These are phyloP conservation scores for Antarctomyces pellizariae DNA, from an alignment of 495 filamentous ascomycete genomes.

Conservation along the genomic window DNA sequence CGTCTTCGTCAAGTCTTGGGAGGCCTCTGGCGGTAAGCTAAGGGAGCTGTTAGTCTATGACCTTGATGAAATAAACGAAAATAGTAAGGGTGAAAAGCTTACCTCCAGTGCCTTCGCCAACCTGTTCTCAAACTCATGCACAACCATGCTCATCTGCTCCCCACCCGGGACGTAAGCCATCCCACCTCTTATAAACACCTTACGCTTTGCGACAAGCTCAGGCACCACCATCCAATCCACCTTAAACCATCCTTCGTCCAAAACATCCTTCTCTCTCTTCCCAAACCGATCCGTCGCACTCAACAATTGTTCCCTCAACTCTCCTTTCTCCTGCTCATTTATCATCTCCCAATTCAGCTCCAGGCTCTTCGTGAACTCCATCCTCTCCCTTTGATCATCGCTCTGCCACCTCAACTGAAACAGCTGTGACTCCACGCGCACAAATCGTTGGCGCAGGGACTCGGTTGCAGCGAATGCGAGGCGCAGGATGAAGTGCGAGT, in stretches of 20 bases:
- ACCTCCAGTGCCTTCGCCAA: conserved; percentile 69
- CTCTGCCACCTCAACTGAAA: conserved; percentile 57
- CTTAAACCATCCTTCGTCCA: conserved; percentile 82
- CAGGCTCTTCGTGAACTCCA: conserved; percentile 53
- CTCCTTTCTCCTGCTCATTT: conserved; percentile 41
- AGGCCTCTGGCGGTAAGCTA: conserved; percentile 72
- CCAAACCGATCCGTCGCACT: conserved; percentile 19
- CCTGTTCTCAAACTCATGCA: conserved; percentile 57
- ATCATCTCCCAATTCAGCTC: conserved; percentile 68
- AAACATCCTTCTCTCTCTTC: conserved; percentile 31
- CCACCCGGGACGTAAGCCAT: conserved; percentile 79
- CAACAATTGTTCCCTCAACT: conserved; percentile 20
- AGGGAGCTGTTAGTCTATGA: too few species aligned
- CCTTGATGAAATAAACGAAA: neutral
- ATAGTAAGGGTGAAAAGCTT: conserved; percentile 8
- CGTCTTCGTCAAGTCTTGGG: conserved; percentile 87
- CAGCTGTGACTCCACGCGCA: conserved; percentile 65
- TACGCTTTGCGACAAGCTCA: conserved; percentile 61
- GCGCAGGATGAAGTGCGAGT: conserved; percentile 90
- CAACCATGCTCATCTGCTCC: conserved; percentile 69
- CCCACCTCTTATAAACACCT: conserved; percentile 53
- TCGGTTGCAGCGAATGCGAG: conserved; percentile 82
- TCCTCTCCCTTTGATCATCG: conserved; percentile 44
- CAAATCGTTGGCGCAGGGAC: conserved; percentile 75
- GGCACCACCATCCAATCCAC: conserved; percentile 86